Conservation (phyloP, 768 basidiomycete species). For the Lentinus tigrinus region DNA sequence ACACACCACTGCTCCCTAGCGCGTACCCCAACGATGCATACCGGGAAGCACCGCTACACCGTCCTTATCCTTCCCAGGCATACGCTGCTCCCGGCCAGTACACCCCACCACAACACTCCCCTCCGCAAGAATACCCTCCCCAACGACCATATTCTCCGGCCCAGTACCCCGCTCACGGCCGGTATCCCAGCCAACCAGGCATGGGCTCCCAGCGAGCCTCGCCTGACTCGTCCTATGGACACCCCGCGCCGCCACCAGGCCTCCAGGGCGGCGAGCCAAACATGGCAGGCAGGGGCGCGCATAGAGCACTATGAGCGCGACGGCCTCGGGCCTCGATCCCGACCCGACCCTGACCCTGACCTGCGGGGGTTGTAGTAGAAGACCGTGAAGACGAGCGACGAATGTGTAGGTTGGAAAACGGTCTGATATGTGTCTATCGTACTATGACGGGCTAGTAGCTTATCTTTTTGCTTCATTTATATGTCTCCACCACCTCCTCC, state of each 20-base stretch:
- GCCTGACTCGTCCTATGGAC: conserved; percentile 14
- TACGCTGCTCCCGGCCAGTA: not conserved
- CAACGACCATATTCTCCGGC: not conserved
- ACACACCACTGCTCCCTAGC: conserved; percentile 37
- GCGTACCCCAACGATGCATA: conserved; percentile 37
- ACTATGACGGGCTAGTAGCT: conserved; percentile 1
- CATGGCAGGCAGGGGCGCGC: conserved; percentile 31
- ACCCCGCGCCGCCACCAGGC: conserved; percentile 21
- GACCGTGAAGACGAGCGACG: not conserved
- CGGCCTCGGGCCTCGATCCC: too few relatives aligned
- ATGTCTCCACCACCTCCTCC: not conserved
- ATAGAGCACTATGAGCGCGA: conserved; percentile 18
- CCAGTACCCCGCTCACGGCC: not conserved
- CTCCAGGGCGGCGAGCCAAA: conserved; percentile 21
- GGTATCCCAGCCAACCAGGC: conserved; percentile 3
- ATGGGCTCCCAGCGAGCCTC: conserved; percentile 1
- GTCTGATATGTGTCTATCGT: not conserved
- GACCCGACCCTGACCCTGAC: not conserved
- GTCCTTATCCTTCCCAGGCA: conserved; percentile 39
- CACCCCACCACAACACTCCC: conserved; percentile 1
- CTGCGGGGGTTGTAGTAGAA: not conserved
- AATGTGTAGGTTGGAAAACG: conserved; percentile 7
- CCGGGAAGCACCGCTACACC: conserved; percentile 63
- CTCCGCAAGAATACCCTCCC: conserved; percentile 3
- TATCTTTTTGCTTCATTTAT: not conserved